phyloP scores from a whole-genome alignment of 768 basidiomycete genomes.

The Steccherinum ochraceum region DNA sequence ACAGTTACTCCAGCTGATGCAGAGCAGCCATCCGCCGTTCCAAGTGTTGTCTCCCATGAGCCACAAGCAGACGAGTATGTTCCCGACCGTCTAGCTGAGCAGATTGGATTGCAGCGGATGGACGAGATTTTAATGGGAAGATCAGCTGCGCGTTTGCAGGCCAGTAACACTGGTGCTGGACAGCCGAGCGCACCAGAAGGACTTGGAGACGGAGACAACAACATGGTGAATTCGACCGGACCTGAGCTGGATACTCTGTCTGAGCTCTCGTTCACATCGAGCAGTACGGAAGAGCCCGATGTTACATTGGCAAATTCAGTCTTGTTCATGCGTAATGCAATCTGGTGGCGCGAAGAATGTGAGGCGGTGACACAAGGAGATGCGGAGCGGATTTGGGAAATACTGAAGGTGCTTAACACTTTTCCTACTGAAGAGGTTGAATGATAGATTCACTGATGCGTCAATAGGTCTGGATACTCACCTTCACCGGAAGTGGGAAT shows the following conservation, averaged over 20 bases:
- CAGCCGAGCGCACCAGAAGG: neutral
- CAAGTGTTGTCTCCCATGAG: neutral
- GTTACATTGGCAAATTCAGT: neutral
- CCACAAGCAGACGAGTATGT: neutral
- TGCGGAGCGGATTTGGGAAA: neutral
- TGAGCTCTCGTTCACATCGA: neutral
- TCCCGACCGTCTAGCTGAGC: neutral
- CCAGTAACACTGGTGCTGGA: neutral
- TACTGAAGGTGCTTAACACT: neutral
- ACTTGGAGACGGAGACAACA: too few species aligned
- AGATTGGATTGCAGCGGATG: neutral
- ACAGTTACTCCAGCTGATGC: neutral
- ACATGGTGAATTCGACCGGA: too few species aligned
- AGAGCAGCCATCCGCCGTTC: neutral
- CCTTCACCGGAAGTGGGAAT: neutral
- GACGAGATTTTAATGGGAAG: neutral
- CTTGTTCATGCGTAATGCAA: conserved; percentile 1
- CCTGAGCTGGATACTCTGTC: neutral
- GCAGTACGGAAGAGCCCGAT: neutral
- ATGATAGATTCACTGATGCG: neutral
- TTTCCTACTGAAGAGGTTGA: neutral
- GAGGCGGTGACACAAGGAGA: neutral
- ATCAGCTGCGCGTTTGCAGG: neutral
- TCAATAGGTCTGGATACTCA: neutral
- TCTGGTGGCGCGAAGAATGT: conserved; percentile 3